These are phyloP conservation scores for Cardiospermum halicacabum DNA, from an alignment of 345 rosid genomes.

Conservation along the genomic window DNA sequence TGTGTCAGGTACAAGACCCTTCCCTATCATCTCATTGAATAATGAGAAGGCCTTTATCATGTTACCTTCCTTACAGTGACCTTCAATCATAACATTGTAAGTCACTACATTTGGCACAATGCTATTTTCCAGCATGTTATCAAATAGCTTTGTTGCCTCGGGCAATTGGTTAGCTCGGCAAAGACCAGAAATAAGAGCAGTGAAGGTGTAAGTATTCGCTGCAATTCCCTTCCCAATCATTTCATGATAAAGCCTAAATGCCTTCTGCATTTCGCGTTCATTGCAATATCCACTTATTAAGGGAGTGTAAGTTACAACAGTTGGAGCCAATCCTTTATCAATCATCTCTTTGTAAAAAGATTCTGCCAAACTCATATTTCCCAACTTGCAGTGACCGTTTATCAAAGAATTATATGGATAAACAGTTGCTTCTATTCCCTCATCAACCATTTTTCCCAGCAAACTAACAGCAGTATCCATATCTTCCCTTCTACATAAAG, in stretches of 20 bases:
- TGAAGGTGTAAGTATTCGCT: constrained; percentile 59
- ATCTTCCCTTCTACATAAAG: constrained; percentile 70
- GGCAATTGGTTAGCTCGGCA: constrained; percentile 46
- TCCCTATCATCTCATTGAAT: constrained; percentile 57
- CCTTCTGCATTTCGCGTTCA: constrained; percentile 48
- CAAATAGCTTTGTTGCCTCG: constrained; percentile 55
- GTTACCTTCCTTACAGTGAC: constrained; percentile 55
- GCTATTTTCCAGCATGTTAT: constrained; percentile 54
- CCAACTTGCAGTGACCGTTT: constrained; percentile 66
- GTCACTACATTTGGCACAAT: constrained; percentile 72
- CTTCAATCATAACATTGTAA: constrained; percentile 83
- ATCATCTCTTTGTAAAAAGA: constrained; percentile 53
- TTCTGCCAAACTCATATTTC: constrained; percentile 54
- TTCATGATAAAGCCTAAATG: constrained; percentile 71
- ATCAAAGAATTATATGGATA: constrained; percentile 86
- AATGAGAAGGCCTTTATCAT: constrained; percentile 56
- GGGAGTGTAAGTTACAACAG: constrained; percentile 69
- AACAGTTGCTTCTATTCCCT: constrained; percentile 43
- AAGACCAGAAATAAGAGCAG: constrained; percentile 70
- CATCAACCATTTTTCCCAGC: constrained; percentile 47
- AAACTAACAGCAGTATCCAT: constrained; percentile 49
- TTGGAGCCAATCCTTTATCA: constrained; percentile 53
- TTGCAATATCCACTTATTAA: constrained; percentile 73
- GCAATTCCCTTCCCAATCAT: constrained; percentile 77
- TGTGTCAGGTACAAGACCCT: constrained; percentile 76